These are phyloP conservation scores for Naganishia sp. DNA, from an alignment of 1,284 basidiomycete species.

Conservation along the genomic window DNA sequence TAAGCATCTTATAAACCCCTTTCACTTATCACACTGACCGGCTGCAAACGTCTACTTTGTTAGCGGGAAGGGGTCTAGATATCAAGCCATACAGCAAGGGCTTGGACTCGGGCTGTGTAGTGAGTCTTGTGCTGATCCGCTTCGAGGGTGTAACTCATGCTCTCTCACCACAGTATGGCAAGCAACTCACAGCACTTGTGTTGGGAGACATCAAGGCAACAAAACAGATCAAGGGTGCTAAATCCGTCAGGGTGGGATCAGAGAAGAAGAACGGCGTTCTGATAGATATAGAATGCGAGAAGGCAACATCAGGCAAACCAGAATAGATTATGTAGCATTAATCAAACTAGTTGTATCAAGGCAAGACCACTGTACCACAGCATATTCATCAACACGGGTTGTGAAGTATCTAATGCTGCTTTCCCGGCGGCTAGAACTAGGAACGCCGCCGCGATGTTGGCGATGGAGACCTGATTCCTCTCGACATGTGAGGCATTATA, in stretches of 20 bases:
- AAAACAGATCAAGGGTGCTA: conserved; percentile 32
- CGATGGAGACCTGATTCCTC: no score
- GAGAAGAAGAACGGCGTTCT: conserved; percentile 38
- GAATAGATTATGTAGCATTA: conserved; percentile 1
- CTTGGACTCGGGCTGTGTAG: conserved; percentile 77
- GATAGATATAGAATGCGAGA: conserved; percentile 42
- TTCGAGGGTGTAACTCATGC: background rate
- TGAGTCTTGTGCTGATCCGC: conserved; percentile 34
- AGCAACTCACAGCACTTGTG: conserved; percentile 47
- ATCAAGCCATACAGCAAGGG: conserved; percentile 76
- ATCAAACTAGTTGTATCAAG: conserved; percentile 2
- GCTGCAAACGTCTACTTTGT: conserved; percentile 3
- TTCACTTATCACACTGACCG: conserved; percentile 10
- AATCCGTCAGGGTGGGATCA: conserved; percentile 41
- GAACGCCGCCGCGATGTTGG: no score
- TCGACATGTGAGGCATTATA: background rate
- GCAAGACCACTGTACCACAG: background rate
- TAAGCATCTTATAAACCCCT: conserved; percentile 34
- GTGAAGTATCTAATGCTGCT: no score
- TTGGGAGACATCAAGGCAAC: conserved; percentile 42
- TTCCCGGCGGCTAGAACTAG: no score
- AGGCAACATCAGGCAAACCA: conserved; percentile 37
- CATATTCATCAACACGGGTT: background rate
- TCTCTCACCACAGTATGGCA: conserved; percentile 42
- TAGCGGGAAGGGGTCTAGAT: conserved; percentile 70